Base-by-base conservation (phyloP, 352 stramenopile genomes). In the Globisporangium perplexum region DNA sequence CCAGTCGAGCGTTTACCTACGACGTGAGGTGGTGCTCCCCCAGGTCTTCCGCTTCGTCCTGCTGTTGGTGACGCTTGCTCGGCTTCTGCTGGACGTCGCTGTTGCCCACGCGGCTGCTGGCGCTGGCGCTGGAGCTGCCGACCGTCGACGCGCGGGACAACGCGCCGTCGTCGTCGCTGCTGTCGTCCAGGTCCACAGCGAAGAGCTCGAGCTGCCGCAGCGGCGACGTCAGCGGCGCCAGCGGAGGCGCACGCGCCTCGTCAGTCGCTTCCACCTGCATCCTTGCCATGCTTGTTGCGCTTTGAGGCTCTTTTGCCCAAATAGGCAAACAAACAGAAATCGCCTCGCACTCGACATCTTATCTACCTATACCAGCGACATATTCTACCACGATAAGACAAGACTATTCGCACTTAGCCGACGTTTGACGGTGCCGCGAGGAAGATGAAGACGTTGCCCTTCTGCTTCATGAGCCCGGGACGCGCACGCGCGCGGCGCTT, bases 11-110 rank as follows among this genome's bases (percentile, higher is more conserved):
- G n/a, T n/a, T n/a, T n/a, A 63, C 68, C 31, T 60, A 82, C 65
- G 76, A 85, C 0, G 72, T 75, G 28, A 83, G 61, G 56, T 82
- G 69, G 23, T 74, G 47, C 46, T 69, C 53, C 43, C n/a, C n/a
- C n/a, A n/a, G n/a, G n/a, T n/a, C n/a, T n/a, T 56, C 47, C 15
- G 33, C 44, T 0, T 62, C 60, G 41, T 53, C 55, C 17, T 24
- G 6, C 4, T 6, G 45, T 1, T 14, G 7, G 12, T 7, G 26
- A 6, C 24, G 26, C 24, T 50, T 42, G n/a, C 42, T 5, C 43
- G 22, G 15, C 14, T 46, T 22, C 24, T n/a, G n/a, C n/a, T n/a
- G n/a, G n/a, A n/a, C n/a, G n/a, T 44, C 24, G 24, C 23, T 38
- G 36, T 42, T 23, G 35, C 60, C 56, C 23, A 60, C 20, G 2